These are phyloP conservation scores for Rhizodiscina lignyota DNA, from an alignment of 495 filamentous ascomycete species.

Conservation along the genomic window DNA sequence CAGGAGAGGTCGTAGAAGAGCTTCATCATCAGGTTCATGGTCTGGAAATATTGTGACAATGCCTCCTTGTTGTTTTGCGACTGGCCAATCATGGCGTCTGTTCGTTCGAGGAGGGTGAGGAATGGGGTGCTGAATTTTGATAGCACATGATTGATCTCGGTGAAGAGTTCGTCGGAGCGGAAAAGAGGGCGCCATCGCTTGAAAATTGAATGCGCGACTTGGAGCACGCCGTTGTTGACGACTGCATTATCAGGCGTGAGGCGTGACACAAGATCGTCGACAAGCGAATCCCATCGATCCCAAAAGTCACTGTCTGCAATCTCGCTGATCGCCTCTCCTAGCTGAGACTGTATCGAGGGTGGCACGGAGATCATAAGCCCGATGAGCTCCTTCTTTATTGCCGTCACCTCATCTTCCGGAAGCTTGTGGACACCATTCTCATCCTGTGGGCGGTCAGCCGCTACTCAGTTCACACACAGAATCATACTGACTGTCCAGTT, in stretches of 20 bases:
- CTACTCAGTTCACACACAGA: slow-evolving; percentile 1
- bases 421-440: slow-evolving; percentile 88
- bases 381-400: slow-evolving; percentile 88
- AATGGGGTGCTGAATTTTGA: slow-evolving; percentile 66
- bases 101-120: slow-evolving; percentile 55
- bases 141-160: slow-evolving; percentile 89
- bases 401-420: slow-evolving; percentile 55
- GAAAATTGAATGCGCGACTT: slow-evolving; percentile 97
- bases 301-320: slow-evolving; percentile 98
- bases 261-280: slow-evolving; percentile 71
- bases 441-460: slow-evolving; percentile 48
- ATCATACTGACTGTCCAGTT: slow-evolving; percentile 71
- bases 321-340: slow-evolving; percentile 89
- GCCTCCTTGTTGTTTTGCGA: slow-evolving; percentile 56
- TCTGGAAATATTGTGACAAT: slow-evolving; percentile 59
- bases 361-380: slow-evolving; percentile 91
- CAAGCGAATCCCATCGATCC: slow-evolving; percentile 83
- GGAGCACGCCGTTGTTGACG: slow-evolving; percentile 81
- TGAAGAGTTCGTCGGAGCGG: slow-evolving; percentile 75
- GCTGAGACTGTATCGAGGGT: slow-evolving; percentile 69
- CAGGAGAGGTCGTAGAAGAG: slow-evolving; percentile 90
- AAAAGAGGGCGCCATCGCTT: slow-evolving; percentile 88
- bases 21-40: slow-evolving; percentile 73
- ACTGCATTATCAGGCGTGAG: slow-evolving; percentile 59
- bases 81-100: slow-evolving; percentile 60